Evolutionary conservation across 768 basidiomycete species (phyloP).

Genomic region (Ramaria rubella): DNA sequence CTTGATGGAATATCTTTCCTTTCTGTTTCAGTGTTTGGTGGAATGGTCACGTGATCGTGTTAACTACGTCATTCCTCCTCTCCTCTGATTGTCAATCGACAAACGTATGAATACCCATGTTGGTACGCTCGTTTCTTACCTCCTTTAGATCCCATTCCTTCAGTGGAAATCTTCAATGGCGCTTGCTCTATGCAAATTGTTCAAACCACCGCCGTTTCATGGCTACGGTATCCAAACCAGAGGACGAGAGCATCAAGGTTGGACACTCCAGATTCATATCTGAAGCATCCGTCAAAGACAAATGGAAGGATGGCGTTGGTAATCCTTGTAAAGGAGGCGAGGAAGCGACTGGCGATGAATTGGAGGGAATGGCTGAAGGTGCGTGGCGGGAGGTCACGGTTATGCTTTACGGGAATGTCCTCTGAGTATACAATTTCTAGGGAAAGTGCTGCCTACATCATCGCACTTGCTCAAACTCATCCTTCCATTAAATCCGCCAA

Average conservation of each 20-base stretch:
- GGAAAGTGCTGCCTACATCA: constrained; percentile 54
- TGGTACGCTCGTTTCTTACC: too few species aligned
- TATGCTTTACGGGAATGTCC: too few species aligned
- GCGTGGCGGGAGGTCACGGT: too few species aligned
- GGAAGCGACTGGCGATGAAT: constrained; percentile 17
- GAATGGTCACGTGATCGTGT: too few species aligned
- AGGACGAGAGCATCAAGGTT: constrained; percentile 33
- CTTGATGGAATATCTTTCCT: too few species aligned
- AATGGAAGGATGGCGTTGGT: constrained; percentile 25
- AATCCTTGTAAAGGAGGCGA: constrained; percentile 2
- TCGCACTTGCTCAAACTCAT: constrained; percentile 64
- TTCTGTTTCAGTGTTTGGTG: too few species aligned
- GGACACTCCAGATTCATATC: constrained; percentile 39
- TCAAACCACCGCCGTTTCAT: neutral
- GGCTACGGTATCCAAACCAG: neutral
- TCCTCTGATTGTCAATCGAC: too few species aligned
- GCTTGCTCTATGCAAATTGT: too few species aligned
- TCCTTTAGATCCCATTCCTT: too few species aligned
- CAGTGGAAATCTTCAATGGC: too few species aligned
- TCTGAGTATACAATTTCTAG: constrained; percentile 22
- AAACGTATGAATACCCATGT: too few species aligned
- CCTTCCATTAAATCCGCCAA: constrained; percentile 34
- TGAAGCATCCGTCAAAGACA: constrained; percentile 29
- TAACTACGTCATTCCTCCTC: too few species aligned
- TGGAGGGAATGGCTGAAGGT: constrained; percentile 1